These are phyloP conservation scores for Chytriomyces confervae DNA, from an alignment of 192 early-diverging fungal species.

Conservation along the genomic window DNA sequence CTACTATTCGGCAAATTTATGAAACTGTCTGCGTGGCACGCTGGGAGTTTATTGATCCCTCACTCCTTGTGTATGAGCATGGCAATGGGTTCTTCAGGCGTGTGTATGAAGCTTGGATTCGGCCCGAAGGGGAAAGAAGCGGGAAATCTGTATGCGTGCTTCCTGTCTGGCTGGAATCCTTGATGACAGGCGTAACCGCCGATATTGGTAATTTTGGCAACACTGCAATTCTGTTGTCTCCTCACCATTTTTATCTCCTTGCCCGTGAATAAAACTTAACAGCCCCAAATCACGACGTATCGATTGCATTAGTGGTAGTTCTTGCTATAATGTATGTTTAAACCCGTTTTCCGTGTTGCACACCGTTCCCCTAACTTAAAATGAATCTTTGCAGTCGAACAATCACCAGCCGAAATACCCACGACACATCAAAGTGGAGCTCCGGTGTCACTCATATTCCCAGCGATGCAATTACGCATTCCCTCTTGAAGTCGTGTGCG, in stretches of 20 bases:
- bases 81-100: not conserved
- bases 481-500: not conserved
- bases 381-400: no score
- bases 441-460: not conserved
- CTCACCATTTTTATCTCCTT: no score
- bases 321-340: no score
- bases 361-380: no score
- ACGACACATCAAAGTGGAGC: no score
- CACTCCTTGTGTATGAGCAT: not conserved
- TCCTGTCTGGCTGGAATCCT: conserved; percentile 10
- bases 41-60: conserved; percentile 15
- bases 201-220: no score
- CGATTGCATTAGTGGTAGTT: no score
- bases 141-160: not conserved
- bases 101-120: not conserved
- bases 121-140: not conserved
- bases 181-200: not conserved
- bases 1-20: not conserved
- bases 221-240: no score
- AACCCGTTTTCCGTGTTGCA: no score
- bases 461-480: not conserved
- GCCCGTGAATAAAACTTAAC: no score
- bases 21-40: not conserved
- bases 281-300: no score
- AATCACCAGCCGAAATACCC: no score